These are phyloP conservation scores for Marasmius oreades DNA, from an alignment of 1,284 basidiomycete genomes.

Conservation along the genomic window DNA sequence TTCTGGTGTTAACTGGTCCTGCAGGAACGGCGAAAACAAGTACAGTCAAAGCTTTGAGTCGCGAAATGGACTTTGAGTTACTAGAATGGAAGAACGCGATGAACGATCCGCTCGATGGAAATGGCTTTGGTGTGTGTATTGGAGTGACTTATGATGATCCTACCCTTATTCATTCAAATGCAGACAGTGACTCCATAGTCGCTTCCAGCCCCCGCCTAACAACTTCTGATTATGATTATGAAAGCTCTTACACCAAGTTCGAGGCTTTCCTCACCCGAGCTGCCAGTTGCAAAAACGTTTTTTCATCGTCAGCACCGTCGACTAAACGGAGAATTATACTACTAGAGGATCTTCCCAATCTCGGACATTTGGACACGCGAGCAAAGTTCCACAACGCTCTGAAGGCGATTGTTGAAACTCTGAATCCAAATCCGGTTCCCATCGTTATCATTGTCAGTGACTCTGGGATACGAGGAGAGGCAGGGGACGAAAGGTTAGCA, in stretches of 20 bases:
- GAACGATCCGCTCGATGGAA: slow-evolving; percentile 33
- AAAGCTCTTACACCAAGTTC: slow-evolving; percentile 72
- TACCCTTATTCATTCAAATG: not conserved
- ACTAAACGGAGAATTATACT: slow-evolving; percentile 60
- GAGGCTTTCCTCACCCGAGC: slow-evolving; percentile 76
- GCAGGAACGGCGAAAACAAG: slow-evolving; percentile 92
- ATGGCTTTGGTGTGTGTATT: slow-evolving; percentile 15
- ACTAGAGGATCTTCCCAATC: slow-evolving; percentile 91
- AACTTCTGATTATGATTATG: slow-evolving; percentile 37
- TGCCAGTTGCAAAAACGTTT: slow-evolving; percentile 58
- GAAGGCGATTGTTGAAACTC: slow-evolving; percentile 46
- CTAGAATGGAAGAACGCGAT: slow-evolving; percentile 81
- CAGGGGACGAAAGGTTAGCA: slow-evolving; percentile 47
- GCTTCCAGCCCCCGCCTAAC: not conserved
- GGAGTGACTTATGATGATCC: not conserved
- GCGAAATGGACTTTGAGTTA: slow-evolving; percentile 77
- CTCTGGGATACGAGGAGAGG: slow-evolving; percentile 71
- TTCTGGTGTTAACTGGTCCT: slow-evolving; percentile 85
- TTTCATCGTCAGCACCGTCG: slow-evolving; percentile 25
- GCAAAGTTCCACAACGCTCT: slow-evolving; percentile 75
- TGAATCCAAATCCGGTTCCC: slow-evolving; percentile 45
- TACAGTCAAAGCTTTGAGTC: slow-evolving; percentile 72
- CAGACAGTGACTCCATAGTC: not conserved
- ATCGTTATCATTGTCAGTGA: slow-evolving; percentile 87
- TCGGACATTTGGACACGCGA: slow-evolving; percentile 74